Evolutionary conservation across 306 rosid species (phyloP).

Genomic region (Alnus glutinosa): DNA sequence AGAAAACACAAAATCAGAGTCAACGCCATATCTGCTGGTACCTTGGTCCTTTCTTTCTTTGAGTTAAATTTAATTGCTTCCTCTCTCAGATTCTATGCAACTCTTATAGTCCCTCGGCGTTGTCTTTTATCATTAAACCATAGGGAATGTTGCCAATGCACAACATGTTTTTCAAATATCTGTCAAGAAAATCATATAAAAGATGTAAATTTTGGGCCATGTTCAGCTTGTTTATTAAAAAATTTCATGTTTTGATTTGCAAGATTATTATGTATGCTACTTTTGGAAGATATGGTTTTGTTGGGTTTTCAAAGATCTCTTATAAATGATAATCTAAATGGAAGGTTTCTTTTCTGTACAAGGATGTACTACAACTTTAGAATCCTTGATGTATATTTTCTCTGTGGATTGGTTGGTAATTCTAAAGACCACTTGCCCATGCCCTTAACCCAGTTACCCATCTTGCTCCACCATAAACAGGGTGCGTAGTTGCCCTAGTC

Average conservation of each 20-base stretch:
- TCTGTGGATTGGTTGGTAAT: neutral
- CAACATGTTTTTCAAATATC: neutral
- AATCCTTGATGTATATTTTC: neutral
- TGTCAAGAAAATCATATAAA: neutral
- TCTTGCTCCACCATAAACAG: neutral
- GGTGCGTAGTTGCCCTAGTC: neutral
- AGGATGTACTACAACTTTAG: neutral
- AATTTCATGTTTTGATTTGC: neutral
- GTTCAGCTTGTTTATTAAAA: neutral
- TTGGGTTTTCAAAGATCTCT: neutral
- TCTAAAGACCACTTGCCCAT: neutral
- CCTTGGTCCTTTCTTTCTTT: neutral
- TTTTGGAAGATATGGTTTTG: neutral
- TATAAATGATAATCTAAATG: neutral
- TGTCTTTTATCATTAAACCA: neutral
- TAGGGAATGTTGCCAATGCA: constrained; percentile 14
- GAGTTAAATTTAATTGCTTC: constrained; percentile 6
- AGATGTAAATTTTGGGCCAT: neutral
- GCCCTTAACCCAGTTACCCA: neutral
- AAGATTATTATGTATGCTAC: neutral
- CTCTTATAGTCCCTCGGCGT: neutral
- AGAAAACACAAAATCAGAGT: constrained; percentile 82
- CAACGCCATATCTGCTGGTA: constrained; percentile 92
- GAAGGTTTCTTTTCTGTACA: neutral
- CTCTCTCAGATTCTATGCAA: constrained; percentile 3